Base-by-base conservation (phyloP, 2,329 filamentous ascomycete species). In the Penicillium vulpinum region DNA sequence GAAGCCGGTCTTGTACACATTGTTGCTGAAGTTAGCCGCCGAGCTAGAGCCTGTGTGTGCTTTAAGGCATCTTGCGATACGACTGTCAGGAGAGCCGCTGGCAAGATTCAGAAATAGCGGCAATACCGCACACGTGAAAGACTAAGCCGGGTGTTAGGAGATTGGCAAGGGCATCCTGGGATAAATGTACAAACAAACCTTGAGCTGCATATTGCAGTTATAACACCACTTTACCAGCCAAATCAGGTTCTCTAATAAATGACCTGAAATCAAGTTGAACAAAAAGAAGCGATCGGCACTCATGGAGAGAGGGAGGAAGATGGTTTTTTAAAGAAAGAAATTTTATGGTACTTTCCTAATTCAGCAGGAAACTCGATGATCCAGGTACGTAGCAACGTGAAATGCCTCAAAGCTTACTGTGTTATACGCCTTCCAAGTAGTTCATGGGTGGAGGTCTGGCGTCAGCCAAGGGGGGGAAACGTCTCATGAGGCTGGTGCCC, bases 1-100 rank as follows among this genome's bases (percentile, higher is more conserved):
- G 62, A 83, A 84, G 41, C 74, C 75, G 0, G 82, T 84, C 13
- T 77, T 56, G 61, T 83, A 83, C 10, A 77, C 52, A 45, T 67
- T 65, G 21, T 46, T 63, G 36, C 59, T 66, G 10, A 45, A 47
- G 36, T 62, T 62, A 13, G 39, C 26, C 2, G 54, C 36, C 5
- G 48, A 51, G 26, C 51, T 50, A 22, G 59, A 36, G 7, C 59
- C 60, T 4, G 54, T 57, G 24, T 71, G 62, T 36, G 59, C 57
- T 46, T 57, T 61, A 15, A 72, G 40, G 7, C 54, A 53, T n/a
- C 60, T 61, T 6, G 45, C 48, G 28, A 71, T 51, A 4, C 70
- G 67, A 11, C 33, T 62, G 31, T 54, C 54, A 6, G 59, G 53
- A 16, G 52, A 46, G n/a, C 45, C 62, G n/a, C 57, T 47, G 6